Conservation (phyloP, 1,139 yeast species). For the Protomyces arabidopsidicola region DNA sequence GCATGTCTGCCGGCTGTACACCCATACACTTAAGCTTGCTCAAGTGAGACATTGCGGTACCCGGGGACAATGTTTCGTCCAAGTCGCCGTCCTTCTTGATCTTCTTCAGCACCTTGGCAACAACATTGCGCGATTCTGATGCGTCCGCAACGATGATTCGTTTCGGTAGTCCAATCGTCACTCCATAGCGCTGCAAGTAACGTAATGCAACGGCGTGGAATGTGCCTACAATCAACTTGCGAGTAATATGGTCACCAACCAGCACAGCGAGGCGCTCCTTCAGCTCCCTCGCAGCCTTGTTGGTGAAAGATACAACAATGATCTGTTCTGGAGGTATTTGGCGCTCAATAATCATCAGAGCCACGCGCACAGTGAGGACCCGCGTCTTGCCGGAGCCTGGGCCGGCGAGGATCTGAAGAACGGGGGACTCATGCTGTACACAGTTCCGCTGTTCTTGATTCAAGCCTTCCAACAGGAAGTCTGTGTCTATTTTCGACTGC, state of each 20-base stretch:
- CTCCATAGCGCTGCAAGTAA: conserved; percentile 56
- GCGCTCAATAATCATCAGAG: conserved; percentile 52
- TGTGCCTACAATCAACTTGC: conserved; percentile 65
- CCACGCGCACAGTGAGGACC: conserved; percentile 73
- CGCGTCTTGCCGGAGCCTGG: conserved; percentile 77
- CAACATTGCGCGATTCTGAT: conserved; percentile 44
- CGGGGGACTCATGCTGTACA: conserved; percentile 19
- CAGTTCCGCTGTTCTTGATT: conserved; percentile 13
- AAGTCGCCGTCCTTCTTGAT: not conserved
- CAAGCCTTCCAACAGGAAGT: not conserved
- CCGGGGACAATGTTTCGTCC: not conserved
- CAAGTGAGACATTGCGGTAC: conserved; percentile 5
- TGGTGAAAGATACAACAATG: conserved; percentile 84
- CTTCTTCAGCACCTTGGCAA: conserved; percentile 12
- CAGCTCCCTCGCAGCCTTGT: conserved; percentile 85
- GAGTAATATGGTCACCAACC: conserved; percentile 44
- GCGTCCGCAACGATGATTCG: conserved; percentile 61
- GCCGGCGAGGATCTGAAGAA: conserved; percentile 80
- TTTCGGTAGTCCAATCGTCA: conserved; percentile 46
- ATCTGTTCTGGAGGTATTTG: conserved; percentile 55
- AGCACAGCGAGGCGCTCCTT: conserved; percentile 50
- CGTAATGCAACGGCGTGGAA: conserved; percentile 75
- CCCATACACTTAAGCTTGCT: conserved; percentile 6
- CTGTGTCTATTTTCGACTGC: not conserved
- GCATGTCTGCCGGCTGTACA: not conserved